Evolutionary conservation across 2,329 filamentous ascomycete genomes (phyloP).

Genomic region (Scytalidium sp.): DNA sequence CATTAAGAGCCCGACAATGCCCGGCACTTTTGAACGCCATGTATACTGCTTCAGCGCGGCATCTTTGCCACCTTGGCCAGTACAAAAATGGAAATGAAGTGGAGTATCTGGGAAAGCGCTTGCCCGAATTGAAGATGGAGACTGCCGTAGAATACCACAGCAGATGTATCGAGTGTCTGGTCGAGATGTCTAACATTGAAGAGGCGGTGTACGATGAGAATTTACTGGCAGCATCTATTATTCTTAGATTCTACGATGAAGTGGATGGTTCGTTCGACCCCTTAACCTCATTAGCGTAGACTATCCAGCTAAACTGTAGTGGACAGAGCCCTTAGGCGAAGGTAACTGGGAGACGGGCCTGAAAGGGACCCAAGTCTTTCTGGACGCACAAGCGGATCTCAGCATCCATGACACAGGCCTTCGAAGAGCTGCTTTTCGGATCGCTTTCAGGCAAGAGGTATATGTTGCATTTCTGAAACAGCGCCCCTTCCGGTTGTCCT

Average conservation of each 20-base stretch:
- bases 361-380: constrained; percentile 19
- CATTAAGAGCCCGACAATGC: constrained; percentile 35
- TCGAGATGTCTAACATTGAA: constrained; percentile 33
- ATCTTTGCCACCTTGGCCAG: constrained; percentile 28
- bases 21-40: constrained; percentile 31
- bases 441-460: constrained; percentile 46
- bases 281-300: neutral
- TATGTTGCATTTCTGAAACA: constrained; percentile 42
- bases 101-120: constrained; percentile 15
- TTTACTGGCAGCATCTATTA: constrained; percentile 34
- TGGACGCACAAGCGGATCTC: constrained; percentile 24
- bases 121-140: constrained; percentile 29
- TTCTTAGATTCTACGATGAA: constrained; percentile 38
- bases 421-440: constrained; percentile 42
- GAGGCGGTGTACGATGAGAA: constrained; percentile 34
- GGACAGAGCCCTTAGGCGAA: constrained; percentile 15
- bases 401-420: constrained; percentile 30
- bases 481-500: constrained; percentile 31
- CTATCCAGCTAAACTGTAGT: neutral
- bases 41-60: constrained; percentile 34
- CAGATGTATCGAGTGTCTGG: constrained; percentile 36
- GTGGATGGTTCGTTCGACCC: constrained; percentile 27
- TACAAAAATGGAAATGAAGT: constrained; percentile 23
- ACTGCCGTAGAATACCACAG: constrained; percentile 38
- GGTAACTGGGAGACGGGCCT: constrained; percentile 17